Conservation (phyloP, 2,329 filamentous ascomycete species). For the Endoconidiophora laricicola region DNA sequence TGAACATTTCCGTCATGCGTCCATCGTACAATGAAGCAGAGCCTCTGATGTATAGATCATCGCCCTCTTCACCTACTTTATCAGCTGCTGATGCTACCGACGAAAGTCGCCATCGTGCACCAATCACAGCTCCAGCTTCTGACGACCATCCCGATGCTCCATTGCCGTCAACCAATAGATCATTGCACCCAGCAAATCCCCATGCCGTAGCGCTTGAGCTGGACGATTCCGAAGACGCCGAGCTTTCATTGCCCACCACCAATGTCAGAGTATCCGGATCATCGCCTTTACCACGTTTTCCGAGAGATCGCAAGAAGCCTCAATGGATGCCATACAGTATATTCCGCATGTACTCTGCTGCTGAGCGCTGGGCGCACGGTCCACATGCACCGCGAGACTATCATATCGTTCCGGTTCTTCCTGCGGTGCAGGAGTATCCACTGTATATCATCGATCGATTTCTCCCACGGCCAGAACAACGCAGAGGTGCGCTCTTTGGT, state of each 20-base stretch:
- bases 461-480: slow-evolving; percentile 41
- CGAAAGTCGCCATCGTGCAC: not conserved
- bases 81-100: no score
- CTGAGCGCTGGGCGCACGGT: slow-evolving; percentile 36
- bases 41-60: slow-evolving; percentile 22
- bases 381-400: slow-evolving; percentile 35
- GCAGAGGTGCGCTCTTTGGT: slow-evolving; percentile 38
- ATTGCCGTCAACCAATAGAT: slow-evolving; percentile 18
- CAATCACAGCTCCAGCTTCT: not conserved
- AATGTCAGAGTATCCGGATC: not conserved
- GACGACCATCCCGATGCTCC: slow-evolving; percentile 27
- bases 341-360: slow-evolving; percentile 27
- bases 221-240: slow-evolving; percentile 26
- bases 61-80: no score
- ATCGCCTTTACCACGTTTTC: slow-evolving; percentile 40
- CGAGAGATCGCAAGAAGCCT: slow-evolving; percentile 40
- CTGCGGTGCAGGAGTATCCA: slow-evolving; percentile 49
- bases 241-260: not conserved
- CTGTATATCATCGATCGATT: slow-evolving; percentile 44
- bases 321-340: slow-evolving; percentile 43
- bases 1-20: not conserved
- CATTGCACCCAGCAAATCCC: not conserved
- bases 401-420: slow-evolving; percentile 44
- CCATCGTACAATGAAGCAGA: slow-evolving; percentile 19
- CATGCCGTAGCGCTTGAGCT: slow-evolving; percentile 26